Percentiles rank a stretch among this genome's conserved stretches.
Conservation (phyloP, 2,329 filamentous ascomycete genomes). For the Xylaria sp. region DNA sequence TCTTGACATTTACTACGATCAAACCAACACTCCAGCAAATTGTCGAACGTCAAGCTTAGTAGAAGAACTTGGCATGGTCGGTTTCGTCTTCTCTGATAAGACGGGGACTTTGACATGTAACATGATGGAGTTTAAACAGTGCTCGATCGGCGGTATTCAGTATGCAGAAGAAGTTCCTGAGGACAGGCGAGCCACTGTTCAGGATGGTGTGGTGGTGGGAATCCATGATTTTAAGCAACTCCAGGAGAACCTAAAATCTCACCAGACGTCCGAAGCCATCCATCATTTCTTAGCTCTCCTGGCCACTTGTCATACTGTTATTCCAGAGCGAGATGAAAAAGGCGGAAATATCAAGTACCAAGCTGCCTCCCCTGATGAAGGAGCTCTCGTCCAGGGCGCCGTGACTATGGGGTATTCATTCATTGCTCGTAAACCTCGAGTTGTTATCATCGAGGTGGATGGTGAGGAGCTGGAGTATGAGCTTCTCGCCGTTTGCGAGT, state of each 20-base stretch:
- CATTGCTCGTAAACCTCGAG: conserved; percentile 85
- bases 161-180: conserved; percentile 94
- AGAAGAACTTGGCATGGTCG: conserved; percentile 96
- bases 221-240: conserved; percentile 87
- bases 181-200: conserved; percentile 81
- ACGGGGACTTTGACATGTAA: conserved; percentile 98
- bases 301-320: conserved; percentile 94
- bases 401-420: conserved; percentile 88
- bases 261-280: conserved; percentile 62
- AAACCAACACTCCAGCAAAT: conserved; percentile 92
- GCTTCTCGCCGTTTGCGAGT: conserved; percentile 95
- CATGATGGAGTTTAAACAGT: conserved; percentile 98
- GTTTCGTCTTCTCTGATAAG: conserved; percentile 99
- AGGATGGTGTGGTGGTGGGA: conserved; percentile 80
- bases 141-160: conserved; percentile 90
- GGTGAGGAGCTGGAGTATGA: conserved; percentile 84
- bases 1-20: conserved; percentile 96
- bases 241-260: conserved; percentile 71
- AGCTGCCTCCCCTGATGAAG: conserved; percentile 95
- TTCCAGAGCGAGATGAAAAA: conserved; percentile 86
- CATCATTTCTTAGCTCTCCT: conserved; percentile 89
- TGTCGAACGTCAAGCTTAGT: conserved; percentile 96
- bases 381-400: conserved; percentile 93
- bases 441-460: conserved; percentile 83
- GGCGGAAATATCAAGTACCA: conserved; percentile 92